Base-by-base conservation (phyloP, 768 basidiomycete genomes). In the Amanita fuliginea region DNA sequence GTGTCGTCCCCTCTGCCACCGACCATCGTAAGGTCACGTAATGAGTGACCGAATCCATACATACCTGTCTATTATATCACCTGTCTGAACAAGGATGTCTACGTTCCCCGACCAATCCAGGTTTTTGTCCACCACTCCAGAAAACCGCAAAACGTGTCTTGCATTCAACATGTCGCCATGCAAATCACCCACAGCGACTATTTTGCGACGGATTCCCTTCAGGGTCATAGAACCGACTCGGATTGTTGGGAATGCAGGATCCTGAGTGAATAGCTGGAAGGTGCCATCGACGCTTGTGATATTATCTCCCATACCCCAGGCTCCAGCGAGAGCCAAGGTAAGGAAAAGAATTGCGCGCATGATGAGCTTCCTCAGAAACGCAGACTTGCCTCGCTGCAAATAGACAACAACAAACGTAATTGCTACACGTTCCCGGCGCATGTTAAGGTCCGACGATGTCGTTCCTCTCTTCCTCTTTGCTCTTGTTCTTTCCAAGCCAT, bases 1-100 rank as follows among this genome's bases (percentile, higher is more conserved):
- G 93, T 95, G 65, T 96, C 93, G 42, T 86, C 85, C 0, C 93
- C 93, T 56, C 92, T 51, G 33, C 13, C n/a, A n/a, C n/a, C 41
- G 35, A 26, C 6, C 16, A 52, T 30, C 8, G 37, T 24, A 32
- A 46, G 21, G 33, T 42, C 11, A 22, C 9, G 22, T 8, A 19
- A 45, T 48, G 32, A 44, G 7, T 3, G 2, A 14, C 6, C 5
- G n/a, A 24, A 22, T 21, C 43, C 33, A 6, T 14, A 60, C 73
- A 39, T 53, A 86, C 91, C 93, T 70, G 66, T 96, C 93, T 48
- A 97, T 87, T 28, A 96, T 93, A 64, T 97, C 93, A 2, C 93
- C 94, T 0, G 93, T 96, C 69, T 98, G 95, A 14, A 96, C 92
- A 51, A 97, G 82, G 41, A 84, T 80, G 59, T 92, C 86, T 1